phyloP scores from a whole-genome alignment of 345 rosid genomes.

The Schrenkiella parvula region DNA sequence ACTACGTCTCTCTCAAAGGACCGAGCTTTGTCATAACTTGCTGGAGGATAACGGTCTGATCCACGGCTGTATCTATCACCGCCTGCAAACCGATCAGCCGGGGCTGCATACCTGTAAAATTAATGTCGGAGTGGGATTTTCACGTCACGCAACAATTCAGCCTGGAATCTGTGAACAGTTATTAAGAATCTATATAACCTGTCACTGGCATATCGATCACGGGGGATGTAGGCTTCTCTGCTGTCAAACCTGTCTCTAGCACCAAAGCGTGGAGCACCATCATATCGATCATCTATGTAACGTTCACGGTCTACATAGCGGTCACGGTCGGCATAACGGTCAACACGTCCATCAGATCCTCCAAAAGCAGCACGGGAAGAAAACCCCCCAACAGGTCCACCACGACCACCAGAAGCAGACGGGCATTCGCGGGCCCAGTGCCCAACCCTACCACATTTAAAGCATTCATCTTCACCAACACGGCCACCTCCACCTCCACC shows the following conservation, averaged over 20 bases:
- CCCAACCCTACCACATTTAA: slow-evolving; percentile 88
- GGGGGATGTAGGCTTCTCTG: slow-evolving; percentile 67
- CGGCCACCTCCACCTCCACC: slow-evolving; percentile 68
- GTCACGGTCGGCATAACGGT: slow-evolving; percentile 58
- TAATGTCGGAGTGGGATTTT: not conserved
- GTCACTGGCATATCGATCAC: slow-evolving; percentile 71
- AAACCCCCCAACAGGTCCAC: slow-evolving; percentile 58
- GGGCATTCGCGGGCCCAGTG: slow-evolving; percentile 99
- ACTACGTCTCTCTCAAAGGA: slow-evolving; percentile 69
- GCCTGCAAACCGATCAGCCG: slow-evolving; percentile 65
- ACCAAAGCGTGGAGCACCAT: slow-evolving; percentile 68
- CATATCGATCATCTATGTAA: slow-evolving; percentile 87
- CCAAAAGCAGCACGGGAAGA: slow-evolving; percentile 68
- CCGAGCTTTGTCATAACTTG: slow-evolving; percentile 66
- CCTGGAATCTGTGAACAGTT: not conserved
- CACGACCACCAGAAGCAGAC: slow-evolving; percentile 78
- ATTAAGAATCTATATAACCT: slow-evolving; percentile 43
- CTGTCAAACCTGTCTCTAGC: slow-evolving; percentile 82
- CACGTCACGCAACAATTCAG: not conserved
- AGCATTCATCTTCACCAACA: slow-evolving; percentile 84
- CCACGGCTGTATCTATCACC: slow-evolving; percentile 62
- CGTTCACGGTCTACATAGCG: slow-evolving; percentile 69
- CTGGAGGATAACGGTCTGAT: slow-evolving; percentile 69
- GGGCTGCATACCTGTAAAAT: slow-evolving; percentile 59
- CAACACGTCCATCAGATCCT: slow-evolving; percentile 64